phyloP scores from a whole-genome alignment of 2,329 filamentous ascomycete genomes.

The Botrytis hyacinthi region DNA sequence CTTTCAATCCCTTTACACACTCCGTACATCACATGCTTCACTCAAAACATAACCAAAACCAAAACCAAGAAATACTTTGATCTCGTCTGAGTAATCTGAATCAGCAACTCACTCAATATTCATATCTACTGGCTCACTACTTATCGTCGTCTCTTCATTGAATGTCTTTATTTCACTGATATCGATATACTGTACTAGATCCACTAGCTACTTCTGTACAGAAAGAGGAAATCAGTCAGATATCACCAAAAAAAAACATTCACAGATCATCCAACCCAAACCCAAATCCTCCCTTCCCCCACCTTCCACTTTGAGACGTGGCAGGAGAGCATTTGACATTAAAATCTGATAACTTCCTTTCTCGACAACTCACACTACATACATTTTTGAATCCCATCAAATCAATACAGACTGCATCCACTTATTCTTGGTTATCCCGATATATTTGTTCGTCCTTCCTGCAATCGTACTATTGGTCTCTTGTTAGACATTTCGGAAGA shows the following conservation, averaged over 20 bases:
- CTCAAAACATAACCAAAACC: constrained; percentile 6
- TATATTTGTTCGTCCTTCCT: constrained; percentile 5
- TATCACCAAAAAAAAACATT: neutral
- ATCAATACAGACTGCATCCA: constrained; percentile 4
- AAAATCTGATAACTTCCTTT: neutral
- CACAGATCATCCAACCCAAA: neutral
- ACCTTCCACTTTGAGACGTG: constrained; percentile 17
- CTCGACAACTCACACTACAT: constrained; percentile 6
- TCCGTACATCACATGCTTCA: constrained; percentile 12
- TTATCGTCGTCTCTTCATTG: neutral
- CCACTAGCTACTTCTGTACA: neutral
- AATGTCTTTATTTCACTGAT: neutral
- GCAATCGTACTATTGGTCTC: constrained; percentile 14
- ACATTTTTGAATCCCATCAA: neutral
- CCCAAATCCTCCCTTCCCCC: neutral
- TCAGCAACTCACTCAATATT: neutral
- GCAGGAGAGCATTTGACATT: constrained; percentile 9
- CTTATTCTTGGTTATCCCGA: constrained; percentile 1
- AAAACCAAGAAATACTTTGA: neutral
- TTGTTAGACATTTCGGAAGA: constrained; percentile 8
- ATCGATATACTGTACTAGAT: neutral
- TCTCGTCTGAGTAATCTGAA: neutral
- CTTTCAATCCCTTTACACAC: neutral
- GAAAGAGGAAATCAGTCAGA: neutral
- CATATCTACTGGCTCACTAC: neutral